These are phyloP conservation scores for Termitomyces sp. DNA, from an alignment of 1,284 basidiomycete species.

Conservation along the genomic window DNA sequence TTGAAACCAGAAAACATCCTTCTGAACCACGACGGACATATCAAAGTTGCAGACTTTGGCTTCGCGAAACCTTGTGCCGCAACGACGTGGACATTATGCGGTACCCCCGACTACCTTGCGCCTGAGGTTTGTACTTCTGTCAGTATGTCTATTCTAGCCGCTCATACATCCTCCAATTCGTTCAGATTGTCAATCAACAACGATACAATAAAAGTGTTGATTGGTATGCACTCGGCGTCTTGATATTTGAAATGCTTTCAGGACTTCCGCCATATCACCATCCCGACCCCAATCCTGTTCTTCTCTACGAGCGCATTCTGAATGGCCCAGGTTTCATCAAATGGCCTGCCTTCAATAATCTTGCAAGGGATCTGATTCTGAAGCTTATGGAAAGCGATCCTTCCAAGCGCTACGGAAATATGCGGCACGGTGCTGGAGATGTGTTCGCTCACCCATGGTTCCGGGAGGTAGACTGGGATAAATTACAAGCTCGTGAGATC, in stretches of 20 bases:
- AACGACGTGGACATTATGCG: constrained; percentile 96
- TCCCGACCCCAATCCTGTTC: constrained; percentile 58
- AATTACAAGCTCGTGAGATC: constrained; percentile 81
- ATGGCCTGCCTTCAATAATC: constrained; percentile 85
- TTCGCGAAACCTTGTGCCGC: constrained; percentile 92
- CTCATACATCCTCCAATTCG: constrained; percentile 4
- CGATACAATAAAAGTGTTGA: constrained; percentile 98
- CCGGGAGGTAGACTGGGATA: constrained; percentile 92
- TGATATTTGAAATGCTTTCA: constrained; percentile 96
- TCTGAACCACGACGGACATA: constrained; percentile 90
- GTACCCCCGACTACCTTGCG: constrained; percentile 95
- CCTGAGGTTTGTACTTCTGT: constrained; percentile 58
- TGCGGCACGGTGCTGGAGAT: constrained; percentile 88
- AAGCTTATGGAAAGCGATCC: constrained; percentile 90
- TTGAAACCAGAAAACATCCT: constrained; percentile 98
- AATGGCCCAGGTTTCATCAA: constrained; percentile 70
- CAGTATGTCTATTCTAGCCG: background rate
- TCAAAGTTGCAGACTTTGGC: constrained; percentile 98
- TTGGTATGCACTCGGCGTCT: constrained; percentile 97
- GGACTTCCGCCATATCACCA: constrained; percentile 79
- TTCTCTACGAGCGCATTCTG: constrained; percentile 78
- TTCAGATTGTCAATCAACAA: constrained; percentile 80
- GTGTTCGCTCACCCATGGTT: constrained; percentile 98
- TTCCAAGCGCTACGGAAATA: constrained; percentile 89
- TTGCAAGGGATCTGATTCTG: constrained; percentile 86